Evolutionary conservation across 805 yeast species (phyloP).

Genomic region (Starmerella kuoi): DNA sequence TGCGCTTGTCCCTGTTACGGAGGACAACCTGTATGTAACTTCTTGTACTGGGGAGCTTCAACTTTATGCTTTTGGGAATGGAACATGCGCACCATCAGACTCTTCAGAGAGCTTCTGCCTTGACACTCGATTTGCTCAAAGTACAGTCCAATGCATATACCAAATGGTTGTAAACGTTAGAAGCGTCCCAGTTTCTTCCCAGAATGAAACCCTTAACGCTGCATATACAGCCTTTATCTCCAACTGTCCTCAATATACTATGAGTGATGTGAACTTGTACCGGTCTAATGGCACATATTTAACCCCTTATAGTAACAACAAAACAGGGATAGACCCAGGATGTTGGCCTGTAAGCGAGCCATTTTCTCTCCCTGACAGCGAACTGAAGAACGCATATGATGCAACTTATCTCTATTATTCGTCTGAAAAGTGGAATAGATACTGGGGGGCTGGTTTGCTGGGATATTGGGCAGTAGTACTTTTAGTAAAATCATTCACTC

Average conservation of each 20-base stretch:
- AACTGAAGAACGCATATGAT: conserved; percentile 4
- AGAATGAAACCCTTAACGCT: background rate
- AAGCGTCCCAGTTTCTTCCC: conserved; percentile 2
- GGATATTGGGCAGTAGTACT: conserved; percentile 19
- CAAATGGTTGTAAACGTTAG: conserved; percentile 4
- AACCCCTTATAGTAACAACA: conserved; percentile 1
- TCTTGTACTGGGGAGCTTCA: too few relatives aligned
- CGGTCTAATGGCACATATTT: background rate
- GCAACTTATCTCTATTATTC: background rate
- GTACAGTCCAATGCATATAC: conserved; percentile 11
- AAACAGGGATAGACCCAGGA: background rate
- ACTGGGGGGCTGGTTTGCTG: conserved; percentile 13
- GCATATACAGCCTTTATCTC: conserved; percentile 1
- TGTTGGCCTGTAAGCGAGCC: conserved; percentile 13
- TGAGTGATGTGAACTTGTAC: conserved; percentile 1
- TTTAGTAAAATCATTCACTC: conserved; percentile 4
- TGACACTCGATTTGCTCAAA: conserved; percentile 2
- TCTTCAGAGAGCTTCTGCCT: conserved; percentile 8
- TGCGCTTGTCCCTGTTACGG: too few relatives aligned
- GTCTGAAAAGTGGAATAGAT: conserved; percentile 2
- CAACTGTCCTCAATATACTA: conserved; percentile 3
- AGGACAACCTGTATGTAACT: too few relatives aligned
- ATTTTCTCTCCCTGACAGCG: conserved; percentile 5
- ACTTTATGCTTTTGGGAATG: conserved; percentile 6
- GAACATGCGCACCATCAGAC: background rate